Base-by-base conservation (phyloP, 2,329 filamentous ascomycete species). In the Epichloe baconii region DNA sequence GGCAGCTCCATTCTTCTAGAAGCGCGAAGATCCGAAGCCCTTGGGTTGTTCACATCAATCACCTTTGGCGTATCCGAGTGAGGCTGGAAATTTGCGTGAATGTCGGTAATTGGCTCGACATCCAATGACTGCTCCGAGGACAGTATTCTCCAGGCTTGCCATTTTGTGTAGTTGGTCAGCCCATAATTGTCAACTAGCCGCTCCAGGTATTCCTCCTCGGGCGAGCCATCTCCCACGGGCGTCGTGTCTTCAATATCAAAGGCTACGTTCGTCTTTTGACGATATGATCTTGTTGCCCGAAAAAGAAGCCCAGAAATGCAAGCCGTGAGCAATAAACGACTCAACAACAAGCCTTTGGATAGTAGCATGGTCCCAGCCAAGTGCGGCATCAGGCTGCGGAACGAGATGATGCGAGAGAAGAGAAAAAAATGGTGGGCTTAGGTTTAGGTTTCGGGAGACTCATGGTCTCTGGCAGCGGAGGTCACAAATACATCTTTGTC, bases 61-160 rank as follows among this genome's bases (percentile, higher is more conserved):
- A 62, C 45, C 44, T 54, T 61, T 6, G 48, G 35, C 17, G 31
- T 15, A 31, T 62, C 57, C 26, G 58, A 52, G 14, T 61, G 60
- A 37, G 62, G 61, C 44, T 61, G 61, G 50, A 69, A 68, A 40
- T 65, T 58, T 34, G 58, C 50, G 35, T 62, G 54, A 3, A 68
- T 56, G 26, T 60, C 56, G 6, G 64, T 66, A 4, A 66, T 49
- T 3, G 64, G 58, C 17, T 55, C 55, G 47, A 56, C 55, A 34
- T 61, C 58, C 23, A 59, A 58, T 50, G 57, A 55, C 54, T 64
- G 58, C 53, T 61, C 61, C 31, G 58, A 56, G 4, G 58, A 59
- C 11, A 59, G 58, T n/a, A 68, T 57, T 54, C 60, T 60, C 65
- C 65, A 67, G 2, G 63, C 61, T 40, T 61, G 58, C 66, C 66